Conservation (phyloP, 192 early-diverging fungal species). For the Physocladia obscura region DNA sequence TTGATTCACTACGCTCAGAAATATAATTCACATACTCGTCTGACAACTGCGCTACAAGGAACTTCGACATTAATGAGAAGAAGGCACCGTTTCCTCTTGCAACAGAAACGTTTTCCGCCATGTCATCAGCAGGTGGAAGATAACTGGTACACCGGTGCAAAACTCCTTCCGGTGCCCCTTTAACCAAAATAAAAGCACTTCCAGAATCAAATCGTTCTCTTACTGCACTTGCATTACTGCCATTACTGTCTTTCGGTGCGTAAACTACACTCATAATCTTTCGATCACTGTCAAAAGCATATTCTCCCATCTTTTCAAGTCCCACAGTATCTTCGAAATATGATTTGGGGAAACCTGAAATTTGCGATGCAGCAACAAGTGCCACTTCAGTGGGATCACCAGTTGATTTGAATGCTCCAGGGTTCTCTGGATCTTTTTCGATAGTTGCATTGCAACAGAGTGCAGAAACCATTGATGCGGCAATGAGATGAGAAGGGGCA, state of each 20-base stretch:
- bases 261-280: constrained; percentile 93
- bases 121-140: constrained; percentile 44
- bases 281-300: constrained; percentile 89
- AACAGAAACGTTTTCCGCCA: background rate
- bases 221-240: background rate
- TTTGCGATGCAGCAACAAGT: constrained; percentile 79
- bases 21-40: constrained; percentile 65
- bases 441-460: constrained; percentile 88
- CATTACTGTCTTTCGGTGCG: background rate
- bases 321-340: constrained; percentile 55
- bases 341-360: constrained; percentile 71
- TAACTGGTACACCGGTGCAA: constrained; percentile 68
- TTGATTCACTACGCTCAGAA: constrained; percentile 59
- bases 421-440: constrained; percentile 50
- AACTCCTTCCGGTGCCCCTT: constrained; percentile 93
- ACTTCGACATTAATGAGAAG: constrained; percentile 33
- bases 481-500: constrained; percentile 51
- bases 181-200: constrained; percentile 66
- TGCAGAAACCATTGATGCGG: constrained; percentile 69
- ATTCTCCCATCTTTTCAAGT: constrained; percentile 75
- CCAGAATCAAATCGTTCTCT: constrained; percentile 28
- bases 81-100: constrained; percentile 24
- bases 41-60: constrained; percentile 41
- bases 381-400: constrained; percentile 98
- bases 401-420: constrained; percentile 56